Base-by-base conservation (phyloP, 2,329 filamentous ascomycete genomes). In the Venturia aucupariae region DNA sequence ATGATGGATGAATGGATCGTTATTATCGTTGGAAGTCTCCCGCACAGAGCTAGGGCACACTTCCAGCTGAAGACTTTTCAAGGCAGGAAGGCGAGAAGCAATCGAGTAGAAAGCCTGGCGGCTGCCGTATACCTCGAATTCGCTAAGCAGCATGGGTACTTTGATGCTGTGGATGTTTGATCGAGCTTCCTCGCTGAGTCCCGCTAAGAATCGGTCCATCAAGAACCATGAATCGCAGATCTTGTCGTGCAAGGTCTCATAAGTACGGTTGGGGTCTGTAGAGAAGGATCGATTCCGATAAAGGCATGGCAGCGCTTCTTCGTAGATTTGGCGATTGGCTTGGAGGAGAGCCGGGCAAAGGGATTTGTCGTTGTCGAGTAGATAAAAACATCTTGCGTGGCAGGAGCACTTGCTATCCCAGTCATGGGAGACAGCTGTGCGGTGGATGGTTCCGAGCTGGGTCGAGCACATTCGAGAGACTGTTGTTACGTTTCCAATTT, bases 241-340 rank as follows among this genome's bases (percentile, higher is more conserved):
- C 27, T 46, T 39, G 42, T 61, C 57, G 8, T 57, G 51, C 39
- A 64, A n/a, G 8, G 30, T 60, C 24, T 39, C 32, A 17, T 42
- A 64, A 24, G 54, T 60, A 15, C 63, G 55, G 17, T 64, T 60
- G 13, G 63, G 54, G 32, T 61, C 57, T 39, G 39, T 42, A 15
- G 44, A 32, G 55, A 64, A 64, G 27, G 57, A 35, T 48, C 63
- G 51, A 24, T 55, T 22, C 32, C 44, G 30, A 24, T 64, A 64
- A 7, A 64, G 63, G 13, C 42, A 64, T 35, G 63, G 63, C n/a
- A 64, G 51, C 13, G 64, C 64, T 41, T 65, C 64, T 4, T 62
- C 22, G 60, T 65, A 62, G 7, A 65, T 35, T 10, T 62, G 57
- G n/a, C 44, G 55, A 51, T 57, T 57, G 24, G 42, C 59, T 19